Percentiles rank a stretch among this genome's conserved stretches.
These are phyloP conservation scores for Serpula lacrymans DNA, from an alignment of 768 basidiomycete genomes.

Conservation along the genomic window DNA sequence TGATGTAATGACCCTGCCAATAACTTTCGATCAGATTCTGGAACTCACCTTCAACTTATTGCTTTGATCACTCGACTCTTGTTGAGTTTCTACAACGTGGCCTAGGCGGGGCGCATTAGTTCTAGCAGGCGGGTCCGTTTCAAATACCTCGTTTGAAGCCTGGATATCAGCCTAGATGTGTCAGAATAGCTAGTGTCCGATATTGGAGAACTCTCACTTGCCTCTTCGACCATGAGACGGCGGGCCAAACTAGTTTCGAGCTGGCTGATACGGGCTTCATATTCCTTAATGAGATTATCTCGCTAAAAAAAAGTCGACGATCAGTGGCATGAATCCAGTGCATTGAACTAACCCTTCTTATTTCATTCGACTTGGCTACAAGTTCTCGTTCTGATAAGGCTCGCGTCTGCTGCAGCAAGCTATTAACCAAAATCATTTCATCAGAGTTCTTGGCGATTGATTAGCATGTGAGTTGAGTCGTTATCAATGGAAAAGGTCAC, in stretches of 20 bases:
- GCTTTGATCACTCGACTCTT: too few species aligned
- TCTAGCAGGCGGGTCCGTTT: too few species aligned
- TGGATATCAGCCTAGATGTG: too few species aligned
- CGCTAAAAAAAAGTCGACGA: slow-evolving; percentile 31
- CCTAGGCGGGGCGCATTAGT: too few species aligned
- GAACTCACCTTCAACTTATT: too few species aligned
- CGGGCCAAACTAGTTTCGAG: slow-evolving; percentile 47
- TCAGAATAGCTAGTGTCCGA: too few species aligned
- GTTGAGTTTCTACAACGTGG: too few species aligned
- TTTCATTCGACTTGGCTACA: slow-evolving; percentile 53
- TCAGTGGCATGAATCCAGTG: neutral
- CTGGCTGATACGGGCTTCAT: slow-evolving; percentile 41
- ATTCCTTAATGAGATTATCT: slow-evolving; percentile 42
- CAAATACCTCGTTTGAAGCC: too few species aligned
- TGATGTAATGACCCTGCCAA: too few species aligned
- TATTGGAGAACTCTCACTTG: too few species aligned
- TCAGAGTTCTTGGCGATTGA: slow-evolving; percentile 36
- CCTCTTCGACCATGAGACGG: slow-evolving; percentile 36
- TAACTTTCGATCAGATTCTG: too few species aligned
- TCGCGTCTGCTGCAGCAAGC: slow-evolving; percentile 42
- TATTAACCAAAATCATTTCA: slow-evolving; percentile 48
- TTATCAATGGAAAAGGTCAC: slow-evolving; percentile 28
- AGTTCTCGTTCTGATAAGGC: slow-evolving; percentile 50
- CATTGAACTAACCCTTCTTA: slow-evolving; percentile 42
- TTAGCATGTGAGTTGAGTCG: slow-evolving; percentile 3